Base-by-base conservation (phyloP, 768 basidiomycete species). In the Porpolomopsis calyptriformis region DNA sequence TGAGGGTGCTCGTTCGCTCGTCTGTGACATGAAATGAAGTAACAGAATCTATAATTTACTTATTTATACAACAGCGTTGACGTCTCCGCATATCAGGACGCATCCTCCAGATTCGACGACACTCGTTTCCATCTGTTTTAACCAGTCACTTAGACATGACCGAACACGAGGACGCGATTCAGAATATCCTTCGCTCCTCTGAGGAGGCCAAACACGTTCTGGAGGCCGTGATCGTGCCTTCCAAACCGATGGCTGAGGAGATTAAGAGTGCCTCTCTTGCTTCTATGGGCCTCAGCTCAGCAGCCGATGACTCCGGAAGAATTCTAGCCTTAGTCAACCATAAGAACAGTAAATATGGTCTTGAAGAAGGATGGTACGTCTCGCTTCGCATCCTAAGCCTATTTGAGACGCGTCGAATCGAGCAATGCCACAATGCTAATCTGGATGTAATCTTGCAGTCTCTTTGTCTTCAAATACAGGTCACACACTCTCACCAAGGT, bases 351-450 rank as follows among this genome's bases (percentile, higher is more conserved):
- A 22, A 19, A 18, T 61, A 62, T 41, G 59, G 63, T 16, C 61
- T 60, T n/a, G 77, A 79, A 50, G 69, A 78, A 55, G 79, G 73
- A 50, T 68, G 76, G 78, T 78, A 46, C 34, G 69, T 60, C n/a
- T 31, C 19, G 1, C 36, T 19, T 33, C 27, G 12, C 33, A 6
- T 31, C 40, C 12, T 40, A 10, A 9, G 5, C 42, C 44, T 31
- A 11, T 25, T 45, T 43, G 39, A 26, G 50, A 53, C 45, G 37
- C 12, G 33, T 31, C 14, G 29, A 31, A 18, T 34, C 18, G 33
- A 34, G 10, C 33, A 12, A 34, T n/a, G n/a, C n/a, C n/a, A n/a
- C n/a, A 22, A 51, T 47, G 14, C 26, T 26, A 46, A 42, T 31
- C 26, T 10, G 14, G 23, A 36, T 40, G 23, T 45, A 49, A 35